Evolutionary conservation across 1,284 basidiomycete genomes (phyloP).

Genomic region (Trichosporon sp.): DNA sequence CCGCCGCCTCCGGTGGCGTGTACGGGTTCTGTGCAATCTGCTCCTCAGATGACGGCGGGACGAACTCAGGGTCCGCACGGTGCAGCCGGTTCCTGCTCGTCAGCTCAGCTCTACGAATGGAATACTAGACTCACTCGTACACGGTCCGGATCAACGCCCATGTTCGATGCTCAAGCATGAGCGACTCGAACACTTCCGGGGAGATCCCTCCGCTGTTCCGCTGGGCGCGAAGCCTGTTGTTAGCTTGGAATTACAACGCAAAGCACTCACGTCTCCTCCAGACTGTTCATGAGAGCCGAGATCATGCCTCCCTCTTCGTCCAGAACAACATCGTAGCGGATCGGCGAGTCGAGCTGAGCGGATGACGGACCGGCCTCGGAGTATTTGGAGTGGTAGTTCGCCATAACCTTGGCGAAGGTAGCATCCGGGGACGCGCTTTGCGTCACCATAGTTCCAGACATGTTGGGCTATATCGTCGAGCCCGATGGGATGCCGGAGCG

Average conservation of each 20-base stretch:
- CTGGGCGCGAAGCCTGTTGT: conserved; percentile 25
- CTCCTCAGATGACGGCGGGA: conserved; percentile 36
- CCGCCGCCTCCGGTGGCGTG: conserved; percentile 47
- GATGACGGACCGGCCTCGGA: conserved; percentile 48
- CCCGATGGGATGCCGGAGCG: neutral
- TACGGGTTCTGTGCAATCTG: conserved; percentile 47
- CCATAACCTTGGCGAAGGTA: conserved; percentile 46
- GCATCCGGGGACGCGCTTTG: conserved; percentile 36
- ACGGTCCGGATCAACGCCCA: conserved; percentile 52
- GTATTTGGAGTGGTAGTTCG: conserved; percentile 49
- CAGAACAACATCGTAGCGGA: conserved; percentile 45
- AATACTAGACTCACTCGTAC: conserved; percentile 41
- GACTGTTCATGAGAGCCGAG: conserved; percentile 37
- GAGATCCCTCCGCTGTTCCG: conserved; percentile 18
- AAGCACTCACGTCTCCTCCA: conserved; percentile 42
- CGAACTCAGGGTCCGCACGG: conserved; percentile 41
- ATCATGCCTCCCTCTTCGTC: conserved; percentile 49
- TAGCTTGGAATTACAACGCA: neutral
- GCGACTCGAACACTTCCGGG: conserved; percentile 42
- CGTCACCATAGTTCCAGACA: conserved; percentile 12
- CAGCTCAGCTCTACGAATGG: neutral
- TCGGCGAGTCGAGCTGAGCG: conserved; percentile 46
- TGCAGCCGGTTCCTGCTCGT: conserved; percentile 42
- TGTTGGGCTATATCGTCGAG: conserved; percentile 3
- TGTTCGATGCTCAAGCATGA: conserved; percentile 52